Evolutionary conservation across 345 rosid genomes (phyloP), one percentile per base, ranked within the genome.

Genomic region (Dimocarpus longan): DNA sequence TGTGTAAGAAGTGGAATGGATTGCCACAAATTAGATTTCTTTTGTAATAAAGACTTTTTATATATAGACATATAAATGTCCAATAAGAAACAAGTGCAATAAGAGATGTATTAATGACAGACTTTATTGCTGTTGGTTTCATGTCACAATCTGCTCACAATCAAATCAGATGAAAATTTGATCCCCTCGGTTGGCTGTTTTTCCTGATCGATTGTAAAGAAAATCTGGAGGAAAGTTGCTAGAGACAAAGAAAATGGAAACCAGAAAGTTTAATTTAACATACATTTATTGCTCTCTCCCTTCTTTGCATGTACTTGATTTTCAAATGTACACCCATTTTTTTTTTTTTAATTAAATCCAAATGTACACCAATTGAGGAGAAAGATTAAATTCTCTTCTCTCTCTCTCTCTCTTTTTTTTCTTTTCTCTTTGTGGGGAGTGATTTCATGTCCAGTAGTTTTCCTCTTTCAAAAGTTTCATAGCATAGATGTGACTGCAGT

Each of bases 71-170:
- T 4, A 28, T 40, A 18, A 37, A 42, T 44, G 73, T 75, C 52
- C 6, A 32, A 12, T 26, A 10, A 26, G 62, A 71, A 5, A 24
- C 15, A 18, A 52, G 39, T 43, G 56, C 74, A 81, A 70, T 54
- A 48, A 72, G 54, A 75, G 73, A 56, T 74, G 85, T 78, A 85
- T 81, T 83, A 83, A 85, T 88, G 85, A 79, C 65, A 65, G 81
- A 74, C 78, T 85, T 84, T 84, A 88, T 82, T 81, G 89, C 83
- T 59, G 91, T 84, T 85, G 62, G 91, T 85, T 90, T 85, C 76
- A 74, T 66, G 91, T 90, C 91, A 76, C 86, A 80, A 72, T 90
- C 93, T 86, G 74, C 79, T 74, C 60, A 10, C 78, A 26, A 77
- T 40, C 22, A 57, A 59, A 59, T 54, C 57, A 75, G 71, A 26